These are phyloP conservation scores for Udeniomyces megalosporus DNA, from an alignment of 768 basidiomycete species.

Conservation along the genomic window DNA sequence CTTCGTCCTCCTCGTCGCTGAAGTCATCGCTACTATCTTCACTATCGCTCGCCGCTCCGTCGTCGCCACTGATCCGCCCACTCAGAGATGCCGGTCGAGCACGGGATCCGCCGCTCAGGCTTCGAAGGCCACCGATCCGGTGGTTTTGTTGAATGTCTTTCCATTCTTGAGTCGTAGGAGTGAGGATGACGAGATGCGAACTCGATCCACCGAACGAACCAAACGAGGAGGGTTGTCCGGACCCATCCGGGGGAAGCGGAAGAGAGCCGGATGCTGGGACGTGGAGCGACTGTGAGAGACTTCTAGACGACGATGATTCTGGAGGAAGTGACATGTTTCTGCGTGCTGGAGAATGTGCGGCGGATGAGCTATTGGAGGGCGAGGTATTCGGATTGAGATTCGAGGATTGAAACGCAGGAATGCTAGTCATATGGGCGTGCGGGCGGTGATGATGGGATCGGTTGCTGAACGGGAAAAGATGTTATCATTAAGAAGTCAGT, in stretches of 20 bases:
- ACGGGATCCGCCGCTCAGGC: not conserved
- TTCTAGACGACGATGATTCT: not conserved
- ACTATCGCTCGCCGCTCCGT: not conserved
- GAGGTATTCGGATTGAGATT: not conserved
- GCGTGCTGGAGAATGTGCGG: not conserved
- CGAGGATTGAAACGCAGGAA: not conserved
- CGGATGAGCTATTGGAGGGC: not conserved
- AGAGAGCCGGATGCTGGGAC: not conserved
- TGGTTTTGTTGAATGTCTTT: constrained; percentile 4
- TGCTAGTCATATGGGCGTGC: not conserved
- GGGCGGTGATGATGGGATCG: not conserved
- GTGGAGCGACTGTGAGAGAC: not conserved
- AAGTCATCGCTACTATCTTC: not conserved
- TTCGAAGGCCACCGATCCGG: not conserved
- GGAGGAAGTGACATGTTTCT: not conserved
- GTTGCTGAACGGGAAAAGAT: not conserved
- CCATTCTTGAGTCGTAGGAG: constrained; percentile 12
- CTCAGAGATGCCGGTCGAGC: not conserved
- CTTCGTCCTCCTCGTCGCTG: constrained; percentile 2
- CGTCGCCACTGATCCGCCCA: too few relatives aligned
- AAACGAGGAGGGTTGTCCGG: not conserved
- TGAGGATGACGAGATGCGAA: constrained; percentile 7
- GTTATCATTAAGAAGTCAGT: not conserved
- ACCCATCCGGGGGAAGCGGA: not conserved
- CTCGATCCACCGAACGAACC: not conserved